phyloP scores from a whole-genome alignment of 1,284 basidiomycete genomes.

The Malassezia sp. region DNA sequence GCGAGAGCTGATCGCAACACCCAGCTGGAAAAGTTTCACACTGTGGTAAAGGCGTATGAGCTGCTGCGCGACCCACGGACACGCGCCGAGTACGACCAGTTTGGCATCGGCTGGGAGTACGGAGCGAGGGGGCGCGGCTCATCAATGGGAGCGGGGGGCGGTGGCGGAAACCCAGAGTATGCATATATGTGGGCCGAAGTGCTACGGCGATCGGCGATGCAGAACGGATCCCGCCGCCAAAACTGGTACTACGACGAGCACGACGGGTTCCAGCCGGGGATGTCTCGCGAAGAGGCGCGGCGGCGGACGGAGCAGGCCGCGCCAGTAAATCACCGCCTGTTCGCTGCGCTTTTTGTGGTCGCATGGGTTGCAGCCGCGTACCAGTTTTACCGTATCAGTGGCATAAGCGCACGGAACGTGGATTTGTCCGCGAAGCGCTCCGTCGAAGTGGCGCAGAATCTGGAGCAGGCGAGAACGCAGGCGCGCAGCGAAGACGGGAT shows the following conservation, averaged over 20 bases:
- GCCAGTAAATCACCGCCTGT: slow-evolving; percentile 6
- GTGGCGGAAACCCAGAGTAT: no score
- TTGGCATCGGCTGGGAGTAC: slow-evolving; percentile 10
- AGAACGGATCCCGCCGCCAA: slow-evolving; percentile 1
- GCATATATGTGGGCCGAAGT: slow-evolving; percentile 15
- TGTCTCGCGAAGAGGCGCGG: slow-evolving; percentile 3
- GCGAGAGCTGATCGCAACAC: no score
- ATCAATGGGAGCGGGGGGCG: slow-evolving; percentile 13
- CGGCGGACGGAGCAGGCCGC: slow-evolving; percentile 3
- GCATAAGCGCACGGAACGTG: neutral
- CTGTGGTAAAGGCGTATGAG: slow-evolving; percentile 13
- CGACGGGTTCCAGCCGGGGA: neutral
- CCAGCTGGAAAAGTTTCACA: slow-evolving; percentile 7
- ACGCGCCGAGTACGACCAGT: slow-evolving; percentile 8
- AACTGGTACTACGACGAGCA: neutral
- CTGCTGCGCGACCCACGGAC: slow-evolving; percentile 3
- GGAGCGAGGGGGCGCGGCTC: neutral
- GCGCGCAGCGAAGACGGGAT: slow-evolving; percentile 12
- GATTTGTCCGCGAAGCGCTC: neutral
- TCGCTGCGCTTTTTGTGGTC: slow-evolving; percentile 1
- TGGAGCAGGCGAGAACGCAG: slow-evolving; percentile 6
- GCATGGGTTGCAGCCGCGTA: slow-evolving; percentile 2
- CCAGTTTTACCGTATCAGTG: slow-evolving; percentile 3
- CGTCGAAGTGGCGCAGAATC: neutral
- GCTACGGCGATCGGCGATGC: slow-evolving; percentile 4